Evolutionary conservation across 108 stramenopile species (phyloP), one percentile per base, ranked within the genome.

Genomic region (Skeletonema tropicum): DNA sequence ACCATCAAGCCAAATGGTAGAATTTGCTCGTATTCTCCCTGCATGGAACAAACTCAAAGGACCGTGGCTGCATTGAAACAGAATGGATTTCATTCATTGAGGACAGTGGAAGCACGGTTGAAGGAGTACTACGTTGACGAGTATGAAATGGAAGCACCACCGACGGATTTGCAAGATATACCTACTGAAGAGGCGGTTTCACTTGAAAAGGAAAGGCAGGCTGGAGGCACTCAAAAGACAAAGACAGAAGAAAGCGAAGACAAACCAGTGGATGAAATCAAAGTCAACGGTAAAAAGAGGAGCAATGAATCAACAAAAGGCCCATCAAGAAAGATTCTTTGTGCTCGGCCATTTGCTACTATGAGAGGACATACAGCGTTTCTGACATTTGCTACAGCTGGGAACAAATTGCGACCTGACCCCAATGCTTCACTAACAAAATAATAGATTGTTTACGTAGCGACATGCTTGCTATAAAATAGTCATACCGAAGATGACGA

Each of bases 281-380:
- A 13, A 64, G 41, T 23, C n/a, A 80, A 46, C 31, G 81, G 74
- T 15, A 66, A 59, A 21, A 81, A 66, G 57, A 25, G 45, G 36
- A 62, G 30, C 32, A 73, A 55, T 5, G 33, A 23, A 8, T 14
- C 35, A 46, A 55, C 15, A 70, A 38, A 30, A 42, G 45, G 6
- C 8, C 41, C 29, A 52, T 26, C 33, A 61, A 79, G 80, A 71
- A 89, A 78, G 63, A 74, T 88, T 25, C 32, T 92, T 19, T 88
- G 91, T 29, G 88, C 91, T 8, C 81, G 92, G 29, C 91, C 92
- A 17, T 96, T 89, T 80, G 72, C 84, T 15, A 81, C 69, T 11
- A 98, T 98, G 97, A 82, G 96, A 69, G 98, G 98, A 5, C 98
- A 98, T 71, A 97, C 98, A 4, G 98, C 98, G 7, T 98, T 97